A percentile compares a stretch with the other conserved stretches of the same genome.
These are phyloP conservation scores for Euphorbia tirucalli DNA, from an alignment of 345 rosid genomes.

Conservation along the genomic window DNA sequence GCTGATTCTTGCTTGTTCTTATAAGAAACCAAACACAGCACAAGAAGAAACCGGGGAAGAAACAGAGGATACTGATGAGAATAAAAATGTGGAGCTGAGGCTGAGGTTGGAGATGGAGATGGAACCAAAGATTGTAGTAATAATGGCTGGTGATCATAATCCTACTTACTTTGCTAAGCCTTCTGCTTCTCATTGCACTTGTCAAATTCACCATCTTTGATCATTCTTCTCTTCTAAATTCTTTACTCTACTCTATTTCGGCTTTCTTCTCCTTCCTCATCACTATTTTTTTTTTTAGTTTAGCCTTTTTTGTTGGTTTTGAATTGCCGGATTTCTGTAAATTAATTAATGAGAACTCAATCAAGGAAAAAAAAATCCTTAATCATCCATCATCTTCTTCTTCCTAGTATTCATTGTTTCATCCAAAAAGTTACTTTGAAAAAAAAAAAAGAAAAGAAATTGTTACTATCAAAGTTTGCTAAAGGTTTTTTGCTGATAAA, in stretches of 20 bases:
- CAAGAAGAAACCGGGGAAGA: constrained; percentile 4
- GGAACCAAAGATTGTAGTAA: constrained; percentile 68
- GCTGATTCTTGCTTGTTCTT: constrained; percentile 48
- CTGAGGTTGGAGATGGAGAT: constrained; percentile 48
- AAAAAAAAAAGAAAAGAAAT: too few species aligned
- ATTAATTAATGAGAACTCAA: constrained; percentile 9
- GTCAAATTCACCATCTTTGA: constrained; percentile 19
- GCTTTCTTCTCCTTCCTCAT: too few species aligned
- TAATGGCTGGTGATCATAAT: constrained; percentile 61
- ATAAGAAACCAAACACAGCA: constrained; percentile 17
- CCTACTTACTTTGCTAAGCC: constrained; percentile 63
- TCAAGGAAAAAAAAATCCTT: not conserved
- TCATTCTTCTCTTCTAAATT: not conserved
- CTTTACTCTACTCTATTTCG: not conserved
- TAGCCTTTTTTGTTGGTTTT: not conserved
- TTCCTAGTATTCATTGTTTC: not conserved
- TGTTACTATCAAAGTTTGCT: too few species aligned
- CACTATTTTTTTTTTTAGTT: not conserved
- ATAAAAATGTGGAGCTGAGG: constrained; percentile 17
- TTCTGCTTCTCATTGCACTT: too few species aligned
- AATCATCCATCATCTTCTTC: not conserved
- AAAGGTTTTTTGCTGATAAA: too few species aligned
- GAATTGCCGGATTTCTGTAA: not conserved
- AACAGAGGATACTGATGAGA: constrained; percentile 16
- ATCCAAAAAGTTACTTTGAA: too few species aligned